These are phyloP conservation scores for Penicillium sp. DNA, from an alignment of 2,329 filamentous ascomycete species.

Conservation along the genomic window DNA sequence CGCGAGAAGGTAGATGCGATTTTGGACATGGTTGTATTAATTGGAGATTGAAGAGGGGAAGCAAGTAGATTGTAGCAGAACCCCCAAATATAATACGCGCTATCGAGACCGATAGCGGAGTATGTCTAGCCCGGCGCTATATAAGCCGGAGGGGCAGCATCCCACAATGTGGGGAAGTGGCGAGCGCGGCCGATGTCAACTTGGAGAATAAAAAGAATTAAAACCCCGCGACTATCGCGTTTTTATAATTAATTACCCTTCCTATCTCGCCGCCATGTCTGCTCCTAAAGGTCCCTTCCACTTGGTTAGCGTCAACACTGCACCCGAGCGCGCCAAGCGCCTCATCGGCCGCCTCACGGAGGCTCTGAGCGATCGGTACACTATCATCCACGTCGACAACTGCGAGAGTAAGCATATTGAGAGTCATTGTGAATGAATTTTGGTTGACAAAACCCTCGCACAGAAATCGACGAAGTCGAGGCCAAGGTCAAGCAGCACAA, in stretches of 20 bases:
- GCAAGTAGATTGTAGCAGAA: not conserved
- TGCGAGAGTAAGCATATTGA: constrained; percentile 53
- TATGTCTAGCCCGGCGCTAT: constrained; percentile 28
- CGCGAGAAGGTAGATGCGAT: constrained; percentile 42
- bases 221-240: constrained; percentile 21
- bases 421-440: not conserved
- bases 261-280: constrained; percentile 24
- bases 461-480: constrained; percentile 56
- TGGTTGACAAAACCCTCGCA: not conserved
- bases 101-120: constrained; percentile 16
- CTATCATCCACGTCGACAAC: constrained; percentile 63
- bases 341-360: constrained; percentile 63
- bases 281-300: constrained; percentile 58
- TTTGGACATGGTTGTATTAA: constrained; percentile 30
- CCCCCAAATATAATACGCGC: not conserved
- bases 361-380: constrained; percentile 62
- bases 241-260: constrained; percentile 2
- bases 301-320: constrained; percentile 68
- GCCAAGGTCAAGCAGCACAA: constrained; percentile 53
- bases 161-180: constrained; percentile 25
- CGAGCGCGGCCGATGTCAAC: constrained; percentile 11
- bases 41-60: not conserved
- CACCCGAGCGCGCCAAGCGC: constrained; percentile 62
- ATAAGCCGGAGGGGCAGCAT: constrained; percentile 19
- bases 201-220: constrained; percentile 17